These are phyloP conservation scores for Macrocybe gigantea DNA, from an alignment of 768 basidiomycete species.

Conservation along the genomic window DNA sequence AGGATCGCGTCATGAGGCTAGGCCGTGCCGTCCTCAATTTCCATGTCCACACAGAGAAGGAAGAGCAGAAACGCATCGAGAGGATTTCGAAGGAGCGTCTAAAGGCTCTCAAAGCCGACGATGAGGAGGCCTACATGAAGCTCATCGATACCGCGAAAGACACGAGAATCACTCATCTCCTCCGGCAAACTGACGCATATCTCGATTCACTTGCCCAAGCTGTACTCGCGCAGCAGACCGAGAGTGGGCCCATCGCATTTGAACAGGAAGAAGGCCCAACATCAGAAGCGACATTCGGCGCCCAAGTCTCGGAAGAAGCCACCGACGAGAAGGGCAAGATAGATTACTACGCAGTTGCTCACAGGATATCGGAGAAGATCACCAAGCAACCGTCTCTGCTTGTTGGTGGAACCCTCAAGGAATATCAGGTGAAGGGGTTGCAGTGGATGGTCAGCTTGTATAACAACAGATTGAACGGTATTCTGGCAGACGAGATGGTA, in stretches of 20 bases:
- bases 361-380: conserved; percentile 85
- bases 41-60: conserved; percentile 90
- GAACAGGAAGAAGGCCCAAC: conserved; percentile 70
- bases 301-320: conserved; percentile 63
- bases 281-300: conserved; percentile 89
- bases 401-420: conserved; percentile 86
- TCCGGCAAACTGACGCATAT: conserved; percentile 91
- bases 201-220: conserved; percentile 94
- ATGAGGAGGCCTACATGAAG: conserved; percentile 99
- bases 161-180: conserved; percentile 93
- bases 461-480: conserved; percentile 93
- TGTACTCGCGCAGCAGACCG: conserved; percentile 87
- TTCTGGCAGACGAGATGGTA: conserved; percentile 93
- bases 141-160: conserved; percentile 99
- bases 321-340: conserved; percentile 64
- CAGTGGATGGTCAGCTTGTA: conserved; percentile 99
- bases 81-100: conserved; percentile 96
- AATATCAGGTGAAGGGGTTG: conserved; percentile 90
- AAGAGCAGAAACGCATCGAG: conserved; percentile 97
- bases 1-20: conserved; percentile 64
- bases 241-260: conserved; percentile 43
- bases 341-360: conserved; percentile 96
- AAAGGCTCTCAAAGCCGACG: conserved; percentile 93
- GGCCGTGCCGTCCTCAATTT: conserved; percentile 77
- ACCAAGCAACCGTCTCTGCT: conserved; percentile 68